These are phyloP conservation scores for Venturia asperata DNA, from an alignment of 2,329 filamentous ascomycete genomes.

Conservation along the genomic window DNA sequence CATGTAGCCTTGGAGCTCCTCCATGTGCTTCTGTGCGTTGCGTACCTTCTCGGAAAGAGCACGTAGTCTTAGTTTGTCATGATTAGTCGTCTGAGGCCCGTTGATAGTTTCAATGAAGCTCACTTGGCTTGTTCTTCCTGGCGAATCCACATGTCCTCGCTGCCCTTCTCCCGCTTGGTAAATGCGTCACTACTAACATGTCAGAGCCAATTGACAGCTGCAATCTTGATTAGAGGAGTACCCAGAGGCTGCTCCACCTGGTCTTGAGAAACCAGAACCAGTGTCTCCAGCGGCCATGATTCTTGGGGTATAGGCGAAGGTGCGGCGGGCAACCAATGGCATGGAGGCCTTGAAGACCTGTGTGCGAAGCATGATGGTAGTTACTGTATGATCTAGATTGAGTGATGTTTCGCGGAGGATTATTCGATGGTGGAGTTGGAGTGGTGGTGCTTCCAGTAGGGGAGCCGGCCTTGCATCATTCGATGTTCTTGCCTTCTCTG, in stretches of 20 bases:
- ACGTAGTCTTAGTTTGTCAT: background rate
- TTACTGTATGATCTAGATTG: background rate
- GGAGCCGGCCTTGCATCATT: background rate
- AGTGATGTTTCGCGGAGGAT: background rate
- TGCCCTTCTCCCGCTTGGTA: constrained; percentile 81
- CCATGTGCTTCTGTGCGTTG: constrained; percentile 17
- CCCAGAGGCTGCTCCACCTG: constrained; percentile 34
- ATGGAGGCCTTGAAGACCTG: background rate
- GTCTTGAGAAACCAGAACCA: constrained; percentile 27
- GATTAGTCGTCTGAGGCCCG: constrained; percentile 17
- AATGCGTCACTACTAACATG: constrained; percentile 66
- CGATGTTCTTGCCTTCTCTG: background rate
- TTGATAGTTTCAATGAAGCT: background rate
- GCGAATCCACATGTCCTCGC: constrained; percentile 77
- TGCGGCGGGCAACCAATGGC: constrained; percentile 24
- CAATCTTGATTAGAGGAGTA: constrained; percentile 22
- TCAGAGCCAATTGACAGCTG: background rate
- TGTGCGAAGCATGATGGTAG: constrained; percentile 15
- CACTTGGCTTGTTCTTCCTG: constrained; percentile 83
- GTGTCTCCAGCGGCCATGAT: constrained; percentile 40
- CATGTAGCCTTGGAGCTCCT: constrained; percentile 17
- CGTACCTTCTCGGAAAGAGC: constrained; percentile 7
- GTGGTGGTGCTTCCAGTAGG: background rate
- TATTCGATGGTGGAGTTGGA: background rate
- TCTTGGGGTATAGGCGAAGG: constrained; percentile 38